phyloP scores from a whole-genome alignment of 1,139 yeast species.

The Saccharomyces hybrid region DNA sequence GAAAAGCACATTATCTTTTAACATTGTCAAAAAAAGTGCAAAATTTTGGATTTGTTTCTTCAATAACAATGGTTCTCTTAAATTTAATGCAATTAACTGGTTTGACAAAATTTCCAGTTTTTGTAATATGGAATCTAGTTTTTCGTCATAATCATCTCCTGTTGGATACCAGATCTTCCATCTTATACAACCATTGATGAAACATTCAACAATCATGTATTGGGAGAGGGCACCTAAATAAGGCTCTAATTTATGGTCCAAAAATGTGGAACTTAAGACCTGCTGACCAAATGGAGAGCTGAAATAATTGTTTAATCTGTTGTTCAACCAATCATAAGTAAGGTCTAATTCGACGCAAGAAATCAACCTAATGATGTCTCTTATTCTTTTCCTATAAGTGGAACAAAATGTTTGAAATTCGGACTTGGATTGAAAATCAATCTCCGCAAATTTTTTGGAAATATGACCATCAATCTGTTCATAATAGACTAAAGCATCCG shows the following conservation, averaged over 20 bases:
- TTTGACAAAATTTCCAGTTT: constrained; percentile 74
- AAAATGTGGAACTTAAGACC: constrained; percentile 49
- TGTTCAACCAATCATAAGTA: constrained; percentile 76
- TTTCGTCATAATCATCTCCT: constrained; percentile 52
- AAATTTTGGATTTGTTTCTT: constrained; percentile 86
- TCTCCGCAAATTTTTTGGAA: constrained; percentile 58
- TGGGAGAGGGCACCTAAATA: constrained; percentile 75
- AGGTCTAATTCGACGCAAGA: constrained; percentile 82
- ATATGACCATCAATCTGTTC: constrained; percentile 58
- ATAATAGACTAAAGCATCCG: constrained; percentile 72
- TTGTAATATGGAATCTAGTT: constrained; percentile 48
- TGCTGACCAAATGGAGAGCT: constrained; percentile 63
- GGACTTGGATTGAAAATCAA: constrained; percentile 83
- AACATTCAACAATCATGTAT: constrained; percentile 79
- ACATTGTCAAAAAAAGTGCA: constrained; percentile 93
- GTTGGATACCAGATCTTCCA: constrained; percentile 87
- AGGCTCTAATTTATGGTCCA: constrained; percentile 55
- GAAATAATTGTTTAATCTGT: constrained; percentile 65
- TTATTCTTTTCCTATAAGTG: constrained; percentile 76
- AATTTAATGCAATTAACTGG: constrained; percentile 63
- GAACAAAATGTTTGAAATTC: constrained; percentile 72
- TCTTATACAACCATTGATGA: constrained; percentile 87
- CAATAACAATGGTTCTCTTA: constrained; percentile 72
- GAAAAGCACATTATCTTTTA: constrained; percentile 77
- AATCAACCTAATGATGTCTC: constrained; percentile 82